These are phyloP conservation scores for Kwoniella sp. DNA, from an alignment of 768 basidiomycete genomes.

Conservation along the genomic window DNA sequence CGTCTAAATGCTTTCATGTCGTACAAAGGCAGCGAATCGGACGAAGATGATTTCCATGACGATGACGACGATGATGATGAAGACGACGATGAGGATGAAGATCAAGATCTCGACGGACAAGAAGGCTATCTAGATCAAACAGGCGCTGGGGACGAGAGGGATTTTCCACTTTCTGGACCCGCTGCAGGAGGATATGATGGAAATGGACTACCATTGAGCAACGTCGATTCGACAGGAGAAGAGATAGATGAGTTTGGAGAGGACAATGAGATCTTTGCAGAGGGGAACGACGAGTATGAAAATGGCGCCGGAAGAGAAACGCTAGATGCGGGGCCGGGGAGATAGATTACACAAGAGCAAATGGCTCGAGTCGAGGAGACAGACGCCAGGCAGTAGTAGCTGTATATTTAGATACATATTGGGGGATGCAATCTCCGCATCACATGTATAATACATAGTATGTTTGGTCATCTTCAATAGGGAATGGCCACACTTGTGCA, in stretches of 20 bases:
- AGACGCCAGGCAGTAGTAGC: too few species aligned
- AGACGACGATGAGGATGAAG: constrained; percentile 20
- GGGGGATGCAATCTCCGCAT: too few species aligned
- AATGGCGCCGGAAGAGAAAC: constrained; percentile 16
- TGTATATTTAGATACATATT: too few species aligned
- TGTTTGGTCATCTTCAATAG: too few species aligned
- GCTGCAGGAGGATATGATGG: constrained; percentile 26
- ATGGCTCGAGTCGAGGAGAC: too few species aligned
- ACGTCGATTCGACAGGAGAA: constrained; percentile 28
- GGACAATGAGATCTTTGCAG: constrained; percentile 42
- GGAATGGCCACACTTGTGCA: too few species aligned
- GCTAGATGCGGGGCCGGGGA: constrained; percentile 19
- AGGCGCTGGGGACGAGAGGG: constrained; percentile 16
- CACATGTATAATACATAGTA: too few species aligned
- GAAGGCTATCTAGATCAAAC: constrained; percentile 26
- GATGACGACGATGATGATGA: constrained; percentile 29
- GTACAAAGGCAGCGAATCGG: constrained; percentile 28
- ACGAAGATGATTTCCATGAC: constrained; percentile 24
- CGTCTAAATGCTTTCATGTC: constrained; percentile 45
- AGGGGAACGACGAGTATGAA: constrained; percentile 44
- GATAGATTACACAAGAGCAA: neutral
- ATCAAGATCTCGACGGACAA: constrained; percentile 16
- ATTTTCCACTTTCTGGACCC: constrained; percentile 14
- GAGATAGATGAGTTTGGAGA: constrained; percentile 42
- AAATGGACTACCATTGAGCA: constrained; percentile 9